A percentile compares a stretch with the other conserved stretches of the same genome.
Conservation (phyloP, 805 yeast genomes). For the Kuraishia borneana region DNA sequence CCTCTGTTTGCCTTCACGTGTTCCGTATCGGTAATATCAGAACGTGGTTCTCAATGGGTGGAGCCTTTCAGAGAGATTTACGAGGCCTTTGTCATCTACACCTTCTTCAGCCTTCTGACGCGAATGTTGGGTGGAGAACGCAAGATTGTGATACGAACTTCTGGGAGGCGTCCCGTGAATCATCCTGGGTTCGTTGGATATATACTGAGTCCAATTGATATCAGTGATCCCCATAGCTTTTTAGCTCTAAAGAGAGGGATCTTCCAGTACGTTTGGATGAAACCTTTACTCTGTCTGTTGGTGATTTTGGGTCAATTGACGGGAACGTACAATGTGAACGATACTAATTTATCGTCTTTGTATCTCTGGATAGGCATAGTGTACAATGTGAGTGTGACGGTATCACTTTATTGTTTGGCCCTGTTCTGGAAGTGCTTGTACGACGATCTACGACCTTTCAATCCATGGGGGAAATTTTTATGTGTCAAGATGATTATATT, state of each 20-base stretch:
- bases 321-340: conserved; percentile 40
- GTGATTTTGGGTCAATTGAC: conserved; percentile 32
- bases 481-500: conserved; percentile 91
- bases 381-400: conserved; percentile 72
- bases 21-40: conserved; percentile 35
- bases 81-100: conserved; percentile 93
- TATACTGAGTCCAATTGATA: conserved; percentile 53
- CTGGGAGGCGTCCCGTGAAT: conserved; percentile 59
- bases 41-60: conserved; percentile 28
- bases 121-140: conserved; percentile 89
- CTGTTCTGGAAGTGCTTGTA: conserved; percentile 90
- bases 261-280: conserved; percentile 90
- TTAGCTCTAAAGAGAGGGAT: conserved; percentile 73
- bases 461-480: conserved; percentile 86
- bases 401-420: conserved; percentile 78
- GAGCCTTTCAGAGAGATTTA: conserved; percentile 83
- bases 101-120: conserved; percentile 77
- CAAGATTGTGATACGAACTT: conserved; percentile 57
- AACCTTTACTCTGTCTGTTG: conserved; percentile 68
- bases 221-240: conserved; percentile 77
- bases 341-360: conserved; percentile 34
- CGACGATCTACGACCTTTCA: conserved; percentile 60
- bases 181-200: conserved; percentile 51
- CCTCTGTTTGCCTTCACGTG: conserved; percentile 75
- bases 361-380: conserved; percentile 55